A percentile compares a stretch with the other conserved stretches of the same genome.
These are phyloP conservation scores for Pseudozyma sp. DNA, from an alignment of 1,284 basidiomycete genomes.

Conservation along the genomic window DNA sequence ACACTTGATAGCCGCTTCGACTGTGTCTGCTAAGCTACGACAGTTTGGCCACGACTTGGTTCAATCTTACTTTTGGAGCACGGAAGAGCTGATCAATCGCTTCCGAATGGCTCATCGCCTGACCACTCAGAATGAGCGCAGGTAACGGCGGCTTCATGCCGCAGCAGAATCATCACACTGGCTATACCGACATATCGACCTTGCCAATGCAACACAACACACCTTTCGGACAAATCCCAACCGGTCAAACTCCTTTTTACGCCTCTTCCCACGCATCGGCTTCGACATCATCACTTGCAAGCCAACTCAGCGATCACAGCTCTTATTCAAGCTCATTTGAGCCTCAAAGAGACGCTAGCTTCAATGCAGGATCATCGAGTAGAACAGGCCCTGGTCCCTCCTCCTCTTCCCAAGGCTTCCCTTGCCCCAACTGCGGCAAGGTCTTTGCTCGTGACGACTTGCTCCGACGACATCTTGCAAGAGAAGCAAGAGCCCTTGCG, in stretches of 20 bases:
- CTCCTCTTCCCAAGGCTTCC: constrained; percentile 43
- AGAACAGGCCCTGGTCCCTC: constrained; percentile 44
- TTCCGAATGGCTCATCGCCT: constrained; percentile 6
- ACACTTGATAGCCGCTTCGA: too few relatives aligned
- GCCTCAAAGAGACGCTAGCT: constrained; percentile 24
- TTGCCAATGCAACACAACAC: constrained; percentile 23
- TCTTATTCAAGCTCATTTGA: constrained; percentile 45
- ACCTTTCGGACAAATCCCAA: constrained; percentile 21
- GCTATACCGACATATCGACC: constrained; percentile 27
- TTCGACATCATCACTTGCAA: constrained; percentile 43
- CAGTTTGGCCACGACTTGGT: too few relatives aligned
- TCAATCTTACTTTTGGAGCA: too few relatives aligned
- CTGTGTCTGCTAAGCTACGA: too few relatives aligned
- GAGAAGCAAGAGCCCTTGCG: constrained; percentile 54
- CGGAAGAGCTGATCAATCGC: not conserved
- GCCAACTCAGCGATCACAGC: constrained; percentile 48
- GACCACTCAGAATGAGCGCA: constrained; percentile 22
- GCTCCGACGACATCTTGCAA: constrained; percentile 55
- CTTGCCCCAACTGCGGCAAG: constrained; percentile 60
- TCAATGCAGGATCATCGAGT: constrained; percentile 13
- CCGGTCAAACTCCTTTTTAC: constrained; percentile 25
- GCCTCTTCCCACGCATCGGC: constrained; percentile 46
- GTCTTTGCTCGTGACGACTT: constrained; percentile 56
- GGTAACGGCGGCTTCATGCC: constrained; percentile 26
- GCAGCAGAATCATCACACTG: constrained; percentile 13